These are phyloP conservation scores for Golubevia pallescens DNA, from an alignment of 1,284 basidiomycete species.

Conservation along the genomic window DNA sequence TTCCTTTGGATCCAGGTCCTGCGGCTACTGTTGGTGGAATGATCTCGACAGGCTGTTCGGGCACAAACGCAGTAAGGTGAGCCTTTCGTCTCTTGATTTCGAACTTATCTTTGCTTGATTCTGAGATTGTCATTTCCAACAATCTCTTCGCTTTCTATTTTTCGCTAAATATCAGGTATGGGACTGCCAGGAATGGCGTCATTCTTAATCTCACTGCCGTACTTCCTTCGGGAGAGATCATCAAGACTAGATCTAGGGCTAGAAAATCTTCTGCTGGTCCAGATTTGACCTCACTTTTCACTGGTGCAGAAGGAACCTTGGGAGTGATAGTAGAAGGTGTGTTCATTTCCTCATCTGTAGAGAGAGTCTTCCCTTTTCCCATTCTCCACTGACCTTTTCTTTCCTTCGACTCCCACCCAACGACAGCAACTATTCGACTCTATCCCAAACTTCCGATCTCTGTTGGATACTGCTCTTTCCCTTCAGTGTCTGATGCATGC, in stretches of 20 bases:
- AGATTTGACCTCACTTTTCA: slow-evolving; percentile 87
- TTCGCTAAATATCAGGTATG: slow-evolving; percentile 8
- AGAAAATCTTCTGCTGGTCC: slow-evolving; percentile 89
- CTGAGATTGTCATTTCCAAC: slow-evolving; percentile 7
- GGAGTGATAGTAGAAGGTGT: slow-evolving; percentile 88
- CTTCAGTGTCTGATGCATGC: slow-evolving; percentile 69
- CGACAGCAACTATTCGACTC: slow-evolving; percentile 75
- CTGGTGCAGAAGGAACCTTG: slow-evolving; percentile 91
- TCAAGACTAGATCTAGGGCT: slow-evolving; percentile 85
- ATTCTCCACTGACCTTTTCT: slow-evolving; percentile 3
- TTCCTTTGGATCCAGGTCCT: slow-evolving; percentile 73
- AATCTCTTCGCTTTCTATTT: neutral
- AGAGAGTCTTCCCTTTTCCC: slow-evolving; percentile 2
- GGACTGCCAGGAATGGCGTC: slow-evolving; percentile 71
- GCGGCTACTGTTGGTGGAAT: slow-evolving; percentile 88
- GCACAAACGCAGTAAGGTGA: slow-evolving; percentile 79
- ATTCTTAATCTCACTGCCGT: slow-evolving; percentile 66
- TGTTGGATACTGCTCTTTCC: slow-evolving; percentile 68
- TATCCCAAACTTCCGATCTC: slow-evolving; percentile 79
- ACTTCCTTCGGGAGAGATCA: slow-evolving; percentile 85
- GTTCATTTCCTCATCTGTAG: neutral
- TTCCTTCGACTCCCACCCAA: neutral
- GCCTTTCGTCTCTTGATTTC: too few species aligned
- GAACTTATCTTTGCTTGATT: slow-evolving; percentile 16
- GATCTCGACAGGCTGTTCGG: slow-evolving; percentile 72